Conservation (phyloP, 352 stramenopile genomes). For the Pythium monospermum region DNA sequence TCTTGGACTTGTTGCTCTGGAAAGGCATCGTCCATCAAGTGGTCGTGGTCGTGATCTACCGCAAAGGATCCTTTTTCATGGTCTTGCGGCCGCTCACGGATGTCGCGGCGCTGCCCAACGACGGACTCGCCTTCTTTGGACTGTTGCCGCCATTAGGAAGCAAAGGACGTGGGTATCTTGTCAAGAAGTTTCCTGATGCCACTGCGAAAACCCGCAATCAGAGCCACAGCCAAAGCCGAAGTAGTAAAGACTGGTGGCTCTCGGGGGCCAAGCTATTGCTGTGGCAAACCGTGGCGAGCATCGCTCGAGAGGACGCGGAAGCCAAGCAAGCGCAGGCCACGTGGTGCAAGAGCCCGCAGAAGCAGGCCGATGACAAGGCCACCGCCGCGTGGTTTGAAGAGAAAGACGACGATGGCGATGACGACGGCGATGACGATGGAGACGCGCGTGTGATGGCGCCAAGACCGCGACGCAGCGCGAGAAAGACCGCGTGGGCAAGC, state of each 20-base stretch:
- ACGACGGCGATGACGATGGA: constrained; percentile 12
- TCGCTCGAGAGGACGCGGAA: constrained; percentile 39
- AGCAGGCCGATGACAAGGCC: constrained; percentile 18
- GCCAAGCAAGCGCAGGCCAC: constrained; percentile 27
- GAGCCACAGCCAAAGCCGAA: no score
- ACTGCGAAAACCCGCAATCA: constrained; percentile 9
- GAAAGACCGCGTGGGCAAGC: constrained; percentile 12
- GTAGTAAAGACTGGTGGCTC: no score
- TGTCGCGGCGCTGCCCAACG: constrained; percentile 19
- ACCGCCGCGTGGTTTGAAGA: constrained; percentile 23
- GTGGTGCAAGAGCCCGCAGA: constrained; percentile 18
- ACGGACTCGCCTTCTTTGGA: constrained; percentile 42
- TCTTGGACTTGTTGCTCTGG: constrained; percentile 48
- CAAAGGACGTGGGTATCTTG: constrained; percentile 53
- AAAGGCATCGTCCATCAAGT: constrained; percentile 53
- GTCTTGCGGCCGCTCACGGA: constrained; percentile 31
- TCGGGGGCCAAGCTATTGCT: constrained; percentile 44
- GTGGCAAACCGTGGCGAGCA: constrained; percentile 52
- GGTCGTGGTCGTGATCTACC: constrained; percentile 50
- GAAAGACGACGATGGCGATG: constrained; percentile 5
- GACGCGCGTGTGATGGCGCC: constrained; percentile 1
- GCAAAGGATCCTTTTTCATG: constrained; percentile 44
- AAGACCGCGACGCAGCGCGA: neutral
- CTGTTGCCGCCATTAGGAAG: constrained; percentile 31
- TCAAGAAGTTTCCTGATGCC: constrained; percentile 29